A percentile compares a stretch with the other conserved stretches of the same genome.
These are phyloP conservation scores for Ophiostoma himal-ulmi DNA, from an alignment of 2,329 filamentous ascomycete genomes.

Conservation along the genomic window DNA sequence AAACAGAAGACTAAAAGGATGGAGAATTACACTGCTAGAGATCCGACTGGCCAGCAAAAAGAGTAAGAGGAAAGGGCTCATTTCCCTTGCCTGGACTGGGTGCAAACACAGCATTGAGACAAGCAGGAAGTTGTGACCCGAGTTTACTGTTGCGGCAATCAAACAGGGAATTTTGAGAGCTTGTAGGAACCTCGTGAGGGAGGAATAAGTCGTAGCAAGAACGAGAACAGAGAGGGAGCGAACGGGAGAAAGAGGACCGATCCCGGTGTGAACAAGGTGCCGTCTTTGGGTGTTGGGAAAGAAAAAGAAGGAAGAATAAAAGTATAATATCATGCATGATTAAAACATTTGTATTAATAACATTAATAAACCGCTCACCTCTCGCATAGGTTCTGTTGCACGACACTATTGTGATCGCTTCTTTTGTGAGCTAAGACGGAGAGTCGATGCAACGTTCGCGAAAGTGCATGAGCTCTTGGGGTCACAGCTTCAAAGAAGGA, in stretches of 20 bases:
- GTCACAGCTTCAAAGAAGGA: background rate
- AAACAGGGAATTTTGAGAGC: background rate
- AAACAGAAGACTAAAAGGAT: background rate
- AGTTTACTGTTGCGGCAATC: background rate
- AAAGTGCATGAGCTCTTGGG: background rate
- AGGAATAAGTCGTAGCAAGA: background rate
- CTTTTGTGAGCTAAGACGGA: background rate
- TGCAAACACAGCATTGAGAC: slow-evolving; percentile 16
- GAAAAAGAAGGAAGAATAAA: background rate
- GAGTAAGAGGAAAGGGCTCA: background rate
- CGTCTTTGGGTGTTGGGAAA: background rate
- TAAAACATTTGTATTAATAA: background rate
- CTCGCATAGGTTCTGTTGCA: background rate
- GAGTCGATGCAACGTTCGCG: background rate
- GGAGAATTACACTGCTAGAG: background rate
- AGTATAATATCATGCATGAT: background rate
- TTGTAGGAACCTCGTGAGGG: background rate
- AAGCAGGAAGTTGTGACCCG: slow-evolving; percentile 18
- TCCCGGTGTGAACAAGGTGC: background rate
- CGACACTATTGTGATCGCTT: background rate
- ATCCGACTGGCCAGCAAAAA: slow-evolving; percentile 1
- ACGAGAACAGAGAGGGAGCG: background rate
- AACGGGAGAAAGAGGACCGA: background rate
- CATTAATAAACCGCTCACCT: background rate
- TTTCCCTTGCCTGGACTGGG: slow-evolving; percentile 7